Conservation (phyloP, 1,284 basidiomycete species). For the Neonothopanus nambi region DNA sequence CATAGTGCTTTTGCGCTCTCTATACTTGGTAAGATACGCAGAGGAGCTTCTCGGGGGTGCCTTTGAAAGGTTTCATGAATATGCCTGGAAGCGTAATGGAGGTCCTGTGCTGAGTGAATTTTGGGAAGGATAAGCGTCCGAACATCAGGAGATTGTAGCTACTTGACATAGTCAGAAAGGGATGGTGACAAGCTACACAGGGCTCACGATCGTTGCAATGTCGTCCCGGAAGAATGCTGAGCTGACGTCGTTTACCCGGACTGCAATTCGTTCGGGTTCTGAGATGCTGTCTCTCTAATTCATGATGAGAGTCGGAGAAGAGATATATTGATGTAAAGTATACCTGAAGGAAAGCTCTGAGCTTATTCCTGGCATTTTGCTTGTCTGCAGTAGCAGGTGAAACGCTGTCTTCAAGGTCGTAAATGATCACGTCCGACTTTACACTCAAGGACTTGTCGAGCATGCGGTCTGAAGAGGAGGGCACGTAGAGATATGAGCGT, state of each 20-base stretch:
- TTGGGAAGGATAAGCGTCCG: slow-evolving; percentile 77
- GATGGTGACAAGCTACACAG: neutral
- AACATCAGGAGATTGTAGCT: slow-evolving; percentile 51
- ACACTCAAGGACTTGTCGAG: slow-evolving; percentile 72
- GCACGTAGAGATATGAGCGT: slow-evolving; percentile 74
- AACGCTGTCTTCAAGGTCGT: slow-evolving; percentile 85
- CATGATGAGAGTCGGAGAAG: slow-evolving; percentile 6
- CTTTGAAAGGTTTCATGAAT: slow-evolving; percentile 34
- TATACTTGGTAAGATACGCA: slow-evolving; percentile 74
- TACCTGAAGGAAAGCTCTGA: slow-evolving; percentile 62
- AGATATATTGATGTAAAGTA: slow-evolving; percentile 19
- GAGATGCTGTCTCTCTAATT: slow-evolving; percentile 35
- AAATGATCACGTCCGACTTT: slow-evolving; percentile 76
- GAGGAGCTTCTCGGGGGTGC: slow-evolving; percentile 28
- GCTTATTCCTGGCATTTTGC: slow-evolving; percentile 54
- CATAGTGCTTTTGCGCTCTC: slow-evolving; percentile 74
- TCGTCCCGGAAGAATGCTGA: slow-evolving; percentile 76
- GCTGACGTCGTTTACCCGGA: slow-evolving; percentile 76
- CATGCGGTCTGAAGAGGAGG: slow-evolving; percentile 78
- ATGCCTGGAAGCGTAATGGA: slow-evolving; percentile 59
- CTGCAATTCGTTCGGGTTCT: slow-evolving; percentile 58
- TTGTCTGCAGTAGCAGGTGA: slow-evolving; percentile 65
- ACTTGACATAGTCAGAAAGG: slow-evolving; percentile 4
- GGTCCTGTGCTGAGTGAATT: slow-evolving; percentile 66
- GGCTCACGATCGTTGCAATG: slow-evolving; percentile 61